Evolutionary conservation across 352 stramenopile species (phyloP).

Genomic region (Globisporangium perplexum): DNA sequence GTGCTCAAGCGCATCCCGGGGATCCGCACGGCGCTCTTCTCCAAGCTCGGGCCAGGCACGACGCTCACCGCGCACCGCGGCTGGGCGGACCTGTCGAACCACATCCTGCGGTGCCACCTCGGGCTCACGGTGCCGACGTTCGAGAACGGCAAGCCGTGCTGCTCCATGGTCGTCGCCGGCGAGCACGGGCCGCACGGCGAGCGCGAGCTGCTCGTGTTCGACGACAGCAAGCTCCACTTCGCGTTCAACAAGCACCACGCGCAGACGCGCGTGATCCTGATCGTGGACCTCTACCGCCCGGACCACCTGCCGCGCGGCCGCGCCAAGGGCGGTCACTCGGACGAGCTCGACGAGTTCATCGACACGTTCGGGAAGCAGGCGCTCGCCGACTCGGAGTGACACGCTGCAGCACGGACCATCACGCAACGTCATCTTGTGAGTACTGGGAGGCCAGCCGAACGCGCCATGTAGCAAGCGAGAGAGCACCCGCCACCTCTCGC

Average conservation of each 20-base stretch:
- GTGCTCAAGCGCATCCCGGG: constrained; percentile 56
- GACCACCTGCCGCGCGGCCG: constrained; percentile 71
- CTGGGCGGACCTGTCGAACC: constrained; percentile 88
- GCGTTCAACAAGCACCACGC: constrained; percentile 76
- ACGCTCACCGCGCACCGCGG: constrained; percentile 68
- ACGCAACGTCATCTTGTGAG: not conserved
- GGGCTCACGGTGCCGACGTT: constrained; percentile 59
- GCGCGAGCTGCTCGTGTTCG: constrained; percentile 84
- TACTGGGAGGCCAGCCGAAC: not conserved
- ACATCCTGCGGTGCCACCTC: constrained; percentile 84
- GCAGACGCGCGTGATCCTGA: constrained; percentile 71
- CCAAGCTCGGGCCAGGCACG: constrained; percentile 78
- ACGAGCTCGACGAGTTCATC: constrained; percentile 89
- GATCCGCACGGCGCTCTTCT: constrained; percentile 87
- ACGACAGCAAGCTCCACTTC: constrained; percentile 90
- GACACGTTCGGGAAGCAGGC: constrained; percentile 64
- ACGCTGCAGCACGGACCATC: not conserved
- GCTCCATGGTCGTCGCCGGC: constrained; percentile 71
- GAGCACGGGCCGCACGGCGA: constrained; percentile 67
- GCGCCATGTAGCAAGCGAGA: not conserved
- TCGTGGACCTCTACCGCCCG: constrained; percentile 85
- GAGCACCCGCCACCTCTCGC: too few relatives aligned
- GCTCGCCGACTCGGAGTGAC: constrained; percentile 15
- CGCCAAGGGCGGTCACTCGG: constrained; percentile 77
- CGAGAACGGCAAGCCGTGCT: constrained; percentile 47